Evolutionary conservation across 2,329 filamentous ascomycete species (phyloP).

Genomic region (Colletotrichum sp.): DNA sequence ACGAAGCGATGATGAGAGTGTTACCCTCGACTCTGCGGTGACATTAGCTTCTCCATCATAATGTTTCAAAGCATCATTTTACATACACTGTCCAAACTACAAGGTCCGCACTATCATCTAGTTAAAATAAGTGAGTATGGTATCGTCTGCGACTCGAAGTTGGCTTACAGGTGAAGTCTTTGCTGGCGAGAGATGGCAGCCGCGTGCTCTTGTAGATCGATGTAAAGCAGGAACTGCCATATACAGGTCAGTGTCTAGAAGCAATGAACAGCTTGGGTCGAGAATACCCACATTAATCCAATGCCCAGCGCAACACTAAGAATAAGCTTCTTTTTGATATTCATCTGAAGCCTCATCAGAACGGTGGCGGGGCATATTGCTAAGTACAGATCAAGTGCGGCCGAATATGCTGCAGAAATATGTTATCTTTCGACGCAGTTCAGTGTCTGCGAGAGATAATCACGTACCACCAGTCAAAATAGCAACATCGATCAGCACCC

Average conservation of each 20-base stretch:
- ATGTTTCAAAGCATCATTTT: background rate
- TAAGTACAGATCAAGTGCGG: slow-evolving; percentile 27
- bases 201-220: slow-evolving; percentile 1
- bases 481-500: background rate
- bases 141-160: background rate
- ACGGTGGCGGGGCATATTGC: slow-evolving; percentile 28
- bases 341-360: slow-evolving; percentile 25
- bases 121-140: background rate
- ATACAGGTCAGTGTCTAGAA: background rate
- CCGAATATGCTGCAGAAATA: background rate
- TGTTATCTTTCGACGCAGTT: background rate
- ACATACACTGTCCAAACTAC: slow-evolving; percentile 5
- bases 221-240: background rate
- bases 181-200: background rate
- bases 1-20: background rate
- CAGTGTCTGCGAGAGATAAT: background rate
- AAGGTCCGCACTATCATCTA: background rate
- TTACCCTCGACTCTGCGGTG: background rate
- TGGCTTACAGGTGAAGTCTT: background rate
- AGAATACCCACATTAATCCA: background rate
- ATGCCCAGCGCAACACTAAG: slow-evolving; percentile 27
- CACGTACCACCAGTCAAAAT: background rate
- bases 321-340: slow-evolving; percentile 27
- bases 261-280: accelerated
- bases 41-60: background rate